Base-by-base conservation (phyloP, 179 eudicot genomes). In the Camellia oleifera region DNA sequence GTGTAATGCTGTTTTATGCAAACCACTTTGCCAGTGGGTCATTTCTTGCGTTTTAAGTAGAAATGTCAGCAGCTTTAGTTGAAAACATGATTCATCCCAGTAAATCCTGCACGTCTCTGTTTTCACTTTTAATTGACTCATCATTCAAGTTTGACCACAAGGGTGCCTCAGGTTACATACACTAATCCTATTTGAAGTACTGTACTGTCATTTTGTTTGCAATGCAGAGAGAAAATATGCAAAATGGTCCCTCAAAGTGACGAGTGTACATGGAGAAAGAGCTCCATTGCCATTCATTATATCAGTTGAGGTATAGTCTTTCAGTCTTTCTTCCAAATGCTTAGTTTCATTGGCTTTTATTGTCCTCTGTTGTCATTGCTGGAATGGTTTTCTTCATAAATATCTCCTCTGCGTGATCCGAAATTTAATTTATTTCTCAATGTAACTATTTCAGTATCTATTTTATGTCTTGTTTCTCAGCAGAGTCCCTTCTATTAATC, bases 201-300 rank as follows among this genome's bases (percentile, higher is more conserved):
- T 23, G 0, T 57, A 1, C 20, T 45, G 79, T 44, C 71, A 23
- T 17, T 69, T 80, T 73, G 61, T 44, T 26, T 76, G 80, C 32
- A 72, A 82, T 83, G 78, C 90, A 91, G 94, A 89, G 81, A 83
- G 85, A 79, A 87, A 83, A 70, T 89, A 81, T 77, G 86, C 88
- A 80, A 91, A 88, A 74, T 91, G 94, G 94, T 79, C 83, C 79
- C 87, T 91, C 57, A 86, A 81, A 75, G 83, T 91, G 61, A 82
- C 84, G 32, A 91, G 94, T 69, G 85, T 85, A 44, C 94, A 91
- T 79, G 94, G 91, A 72, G 82, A 80, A 42, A 87, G 78, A 75
- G 89, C 91, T 77, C 94, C 91, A 56, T 76, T 91, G 83, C 89
- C 94, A 46, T 91, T 86, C 62, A 70, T 89, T 52, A 86, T 81